Conservation (phyloP, 805 yeast genomes). For the Saccharomycopsis amapae region DNA sequence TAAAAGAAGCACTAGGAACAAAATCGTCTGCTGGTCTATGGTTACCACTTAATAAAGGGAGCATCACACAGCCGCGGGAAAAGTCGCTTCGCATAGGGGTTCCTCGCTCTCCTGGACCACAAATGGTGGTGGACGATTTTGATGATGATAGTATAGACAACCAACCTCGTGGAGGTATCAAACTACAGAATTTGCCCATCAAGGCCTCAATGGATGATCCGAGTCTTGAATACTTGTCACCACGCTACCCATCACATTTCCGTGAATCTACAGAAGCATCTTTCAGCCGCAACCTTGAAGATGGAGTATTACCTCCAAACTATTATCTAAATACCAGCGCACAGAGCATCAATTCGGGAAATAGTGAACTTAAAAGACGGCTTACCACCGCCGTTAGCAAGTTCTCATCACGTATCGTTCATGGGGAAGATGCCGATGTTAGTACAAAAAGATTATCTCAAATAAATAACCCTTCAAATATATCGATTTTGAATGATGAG, state of each 20-base stretch:
- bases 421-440: conserved; percentile 18
- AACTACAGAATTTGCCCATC: conserved; percentile 17
- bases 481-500: conserved; percentile 14
- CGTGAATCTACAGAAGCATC: background rate
- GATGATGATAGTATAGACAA: conserved; percentile 1
- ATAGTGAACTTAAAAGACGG: conserved; percentile 12
- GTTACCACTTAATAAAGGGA: background rate
- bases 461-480: background rate
- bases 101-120: background rate
- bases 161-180: conserved; percentile 13
- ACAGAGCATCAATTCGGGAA: conserved; percentile 11
- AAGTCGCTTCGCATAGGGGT: background rate
- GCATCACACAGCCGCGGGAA: background rate
- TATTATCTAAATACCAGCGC: conserved; percentile 5
- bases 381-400: conserved; percentile 18
- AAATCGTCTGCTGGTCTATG: background rate
- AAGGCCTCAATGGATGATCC: conserved; percentile 14
- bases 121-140: conserved; percentile 4
- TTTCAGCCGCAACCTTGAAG: conserved; percentile 4
- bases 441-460: conserved; percentile 4
- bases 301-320: conserved; percentile 4
- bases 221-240: conserved; percentile 14
- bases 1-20: conserved; percentile 1
- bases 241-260: background rate
- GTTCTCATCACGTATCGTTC: conserved; percentile 19